A percentile compares a stretch with the other conserved stretches of the same genome.
These are phyloP conservation scores for Karstenula rhodostoma DNA, from an alignment of 2,329 filamentous ascomycete genomes.

Conservation along the genomic window DNA sequence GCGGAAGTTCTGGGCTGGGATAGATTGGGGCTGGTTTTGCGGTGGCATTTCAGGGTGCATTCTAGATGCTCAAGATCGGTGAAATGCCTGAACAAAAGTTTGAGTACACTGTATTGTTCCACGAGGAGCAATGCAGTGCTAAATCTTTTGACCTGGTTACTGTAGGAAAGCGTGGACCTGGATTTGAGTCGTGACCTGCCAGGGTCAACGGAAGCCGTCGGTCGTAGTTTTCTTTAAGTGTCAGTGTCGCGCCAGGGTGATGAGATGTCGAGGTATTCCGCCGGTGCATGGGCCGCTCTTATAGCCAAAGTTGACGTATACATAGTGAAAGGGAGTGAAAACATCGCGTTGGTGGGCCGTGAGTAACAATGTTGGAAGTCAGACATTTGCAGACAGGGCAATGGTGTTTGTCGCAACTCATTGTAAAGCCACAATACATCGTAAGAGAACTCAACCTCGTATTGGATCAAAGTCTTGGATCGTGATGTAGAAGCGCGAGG, in stretches of 20 bases:
- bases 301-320: background rate
- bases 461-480: too few relatives aligned
- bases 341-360: background rate
- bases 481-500: too few relatives aligned
- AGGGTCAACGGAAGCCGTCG: background rate
- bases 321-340: background rate
- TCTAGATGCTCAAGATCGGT: background rate
- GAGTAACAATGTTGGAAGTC: background rate
- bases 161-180: background rate
- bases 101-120: too few relatives aligned
- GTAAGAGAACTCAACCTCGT: too few relatives aligned
- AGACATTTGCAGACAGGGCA: background rate
- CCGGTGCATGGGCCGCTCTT: background rate
- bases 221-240: background rate
- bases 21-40: background rate
- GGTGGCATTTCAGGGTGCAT: background rate
- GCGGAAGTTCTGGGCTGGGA: background rate
- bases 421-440: background rate
- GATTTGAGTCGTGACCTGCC: background rate
- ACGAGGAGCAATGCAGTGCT: too few relatives aligned
- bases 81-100: too few relatives aligned
- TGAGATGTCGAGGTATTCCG: background rate
- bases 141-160: too few relatives aligned
- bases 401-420: background rate
- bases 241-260: background rate